Conservation (phyloP, 2,329 filamentous ascomycete genomes). For the Tolypocladium sp. region DNA sequence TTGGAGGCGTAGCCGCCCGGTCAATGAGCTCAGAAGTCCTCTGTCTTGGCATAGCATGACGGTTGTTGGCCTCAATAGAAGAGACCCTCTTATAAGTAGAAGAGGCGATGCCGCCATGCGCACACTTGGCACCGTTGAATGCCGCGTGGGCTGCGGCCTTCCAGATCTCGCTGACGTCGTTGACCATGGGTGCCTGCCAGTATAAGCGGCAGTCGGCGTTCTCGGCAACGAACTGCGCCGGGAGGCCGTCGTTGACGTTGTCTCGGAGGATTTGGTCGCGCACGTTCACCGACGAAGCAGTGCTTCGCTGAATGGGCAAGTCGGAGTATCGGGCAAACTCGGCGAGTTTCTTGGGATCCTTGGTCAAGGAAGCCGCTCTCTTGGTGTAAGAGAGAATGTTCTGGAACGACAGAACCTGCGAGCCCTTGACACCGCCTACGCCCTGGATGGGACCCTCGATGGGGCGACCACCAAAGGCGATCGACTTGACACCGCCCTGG, state of each 20-base stretch:
- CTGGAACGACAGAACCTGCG: slow-evolving; percentile 24
- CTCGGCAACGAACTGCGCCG: slow-evolving; percentile 39
- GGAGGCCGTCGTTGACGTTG: slow-evolving; percentile 28
- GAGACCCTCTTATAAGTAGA: not conserved
- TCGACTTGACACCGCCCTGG: slow-evolving; percentile 42
- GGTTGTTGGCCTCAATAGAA: not conserved
- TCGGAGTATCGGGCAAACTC: slow-evolving; percentile 20
- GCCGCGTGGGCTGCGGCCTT: slow-evolving; percentile 30
- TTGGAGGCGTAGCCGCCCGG: not conserved
- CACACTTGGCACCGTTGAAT: slow-evolving; percentile 31
- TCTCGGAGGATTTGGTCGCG: slow-evolving; percentile 27
- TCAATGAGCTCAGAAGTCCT: not conserved
- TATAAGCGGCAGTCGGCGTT: slow-evolving; percentile 40
- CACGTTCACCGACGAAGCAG: slow-evolving; percentile 24
- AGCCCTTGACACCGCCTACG: slow-evolving; percentile 44
- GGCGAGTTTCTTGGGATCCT: slow-evolving; percentile 13
- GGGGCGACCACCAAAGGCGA: slow-evolving; percentile 39
- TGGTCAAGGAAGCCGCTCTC: slow-evolving; percentile 12
- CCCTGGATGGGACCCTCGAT: slow-evolving; percentile 40
- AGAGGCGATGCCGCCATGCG: slow-evolving; percentile 21
- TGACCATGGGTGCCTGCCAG: slow-evolving; percentile 40
- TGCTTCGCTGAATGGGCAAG: slow-evolving; percentile 23
- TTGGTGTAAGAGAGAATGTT: slow-evolving; percentile 17
- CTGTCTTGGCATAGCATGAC: not conserved
- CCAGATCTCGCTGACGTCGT: slow-evolving; percentile 37